Conservation (phyloP, 108 stramenopile genomes). For the Cyclostephanos tholiformis region DNA sequence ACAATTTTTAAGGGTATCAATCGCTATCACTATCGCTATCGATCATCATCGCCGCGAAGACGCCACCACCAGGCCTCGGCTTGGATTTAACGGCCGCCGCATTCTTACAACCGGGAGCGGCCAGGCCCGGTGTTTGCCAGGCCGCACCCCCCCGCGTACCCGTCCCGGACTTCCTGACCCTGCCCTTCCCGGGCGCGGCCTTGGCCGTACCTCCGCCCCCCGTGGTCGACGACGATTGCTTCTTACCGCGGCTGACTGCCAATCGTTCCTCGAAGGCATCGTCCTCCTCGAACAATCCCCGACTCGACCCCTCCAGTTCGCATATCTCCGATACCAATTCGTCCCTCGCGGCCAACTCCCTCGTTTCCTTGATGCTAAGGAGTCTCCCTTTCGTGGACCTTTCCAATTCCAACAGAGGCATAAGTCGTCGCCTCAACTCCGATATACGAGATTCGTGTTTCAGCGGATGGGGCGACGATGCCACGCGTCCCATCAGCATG, state of each 20-base stretch:
- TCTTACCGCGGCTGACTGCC: slow-evolving; percentile 39
- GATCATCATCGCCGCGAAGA: slow-evolving; percentile 84
- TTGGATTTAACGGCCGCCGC: slow-evolving; percentile 36
- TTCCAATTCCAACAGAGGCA: slow-evolving; percentile 60
- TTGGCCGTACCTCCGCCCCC: slow-evolving; percentile 15
- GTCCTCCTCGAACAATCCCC: slow-evolving; percentile 85
- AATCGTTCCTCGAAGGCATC: slow-evolving; percentile 59
- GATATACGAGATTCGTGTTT: slow-evolving; percentile 60
- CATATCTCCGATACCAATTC: slow-evolving; percentile 75
- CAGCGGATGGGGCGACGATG: slow-evolving; percentile 45
- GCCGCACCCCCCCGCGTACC: slow-evolving; percentile 22
- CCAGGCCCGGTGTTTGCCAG: slow-evolving; percentile 47
- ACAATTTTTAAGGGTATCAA: slow-evolving; percentile 6
- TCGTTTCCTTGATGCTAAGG: slow-evolving; percentile 74
- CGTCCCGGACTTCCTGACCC: slow-evolving; percentile 34
- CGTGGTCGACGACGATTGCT: slow-evolving; percentile 3
- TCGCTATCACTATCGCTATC: slow-evolving; percentile 78
- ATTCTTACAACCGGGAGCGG: slow-evolving; percentile 21
- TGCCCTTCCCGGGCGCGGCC: background rate
- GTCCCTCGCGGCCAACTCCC: slow-evolving; percentile 67
- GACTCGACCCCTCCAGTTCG: slow-evolving; percentile 60
- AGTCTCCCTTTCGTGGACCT: slow-evolving; percentile 67
- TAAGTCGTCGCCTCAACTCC: slow-evolving; percentile 51
- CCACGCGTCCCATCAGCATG: slow-evolving; percentile 48
- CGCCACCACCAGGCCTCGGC: slow-evolving; percentile 43